Evolutionary conservation across 495 filamentous ascomycete species (phyloP), one percentile per base, ranked within the genome.

Genomic region (Penicillium samsonianum): DNA sequence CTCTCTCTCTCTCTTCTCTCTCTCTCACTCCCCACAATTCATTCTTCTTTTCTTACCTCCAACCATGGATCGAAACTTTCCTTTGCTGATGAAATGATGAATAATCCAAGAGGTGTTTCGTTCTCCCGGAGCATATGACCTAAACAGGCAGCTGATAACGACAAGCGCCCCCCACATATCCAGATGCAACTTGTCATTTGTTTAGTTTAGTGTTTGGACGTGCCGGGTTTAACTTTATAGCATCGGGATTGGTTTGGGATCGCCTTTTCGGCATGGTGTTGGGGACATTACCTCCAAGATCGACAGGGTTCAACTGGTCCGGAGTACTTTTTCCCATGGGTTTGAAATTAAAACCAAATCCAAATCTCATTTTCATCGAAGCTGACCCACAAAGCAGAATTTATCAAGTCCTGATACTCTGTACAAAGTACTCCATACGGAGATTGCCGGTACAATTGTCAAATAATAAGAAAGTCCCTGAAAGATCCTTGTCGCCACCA

Each of bases 251-350:
- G 46, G 17, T 50, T 22, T 42, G 63, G 58, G 63, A 65, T 68
- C 65, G 61, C 9, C 51, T 56, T 43, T 30, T 68, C 65, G 65
- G 65, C 62, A 54, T 68, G 45, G 23, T 31, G 14, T 46, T 48
- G 56, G 47, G 31, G 50, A 22, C 8, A 30, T 10, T 33, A 16
- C 17, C 25, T 51, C 40, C 43, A 54, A 33, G 66, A 69, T 69
- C 67, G 59, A 65, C 67, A 69, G 64, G 64, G 67, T 67, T 65
- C 40, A 61, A 67, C 59, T 64, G 64, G 57, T 61, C 64, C 58
- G 44, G 54, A 61, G 53, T 31, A 51, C 48, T 44, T 61, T 51
- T 59, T 60, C 6, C 65, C 63, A 64, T 31, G 54, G 65, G 10
- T 23, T 42, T 42, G 40, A 9, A 17, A 40, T 40, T 40, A 8